Conservation (phyloP, 108 stramenopile species). For the Skeletonema marinoi region DNA sequence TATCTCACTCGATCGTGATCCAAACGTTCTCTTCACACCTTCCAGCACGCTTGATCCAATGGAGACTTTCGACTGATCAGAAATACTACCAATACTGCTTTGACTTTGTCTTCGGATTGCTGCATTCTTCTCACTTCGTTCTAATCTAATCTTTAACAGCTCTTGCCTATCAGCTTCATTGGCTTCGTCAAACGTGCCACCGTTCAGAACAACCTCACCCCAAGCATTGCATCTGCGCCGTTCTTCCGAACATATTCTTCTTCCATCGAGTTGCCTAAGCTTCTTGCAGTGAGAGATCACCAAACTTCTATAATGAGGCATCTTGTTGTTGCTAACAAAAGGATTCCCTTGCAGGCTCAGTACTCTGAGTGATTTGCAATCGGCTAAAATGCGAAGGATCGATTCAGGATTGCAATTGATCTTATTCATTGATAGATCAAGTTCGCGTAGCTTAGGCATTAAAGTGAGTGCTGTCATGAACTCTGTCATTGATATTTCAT, state of each 20-base stretch:
- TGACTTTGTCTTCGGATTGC: background rate
- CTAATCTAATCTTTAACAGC: slow-evolving; percentile 10
- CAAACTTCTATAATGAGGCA: slow-evolving; percentile 74
- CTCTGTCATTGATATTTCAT: slow-evolving; percentile 50
- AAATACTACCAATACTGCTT: background rate
- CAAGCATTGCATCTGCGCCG: slow-evolving; percentile 66
- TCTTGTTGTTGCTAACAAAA: slow-evolving; percentile 60
- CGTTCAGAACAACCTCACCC: slow-evolving; percentile 54
- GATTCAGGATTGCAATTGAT: slow-evolving; percentile 58
- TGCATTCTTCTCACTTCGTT: slow-evolving; percentile 13
- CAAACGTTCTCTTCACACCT: background rate
- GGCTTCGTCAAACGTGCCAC: slow-evolving; percentile 32
- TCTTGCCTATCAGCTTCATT: slow-evolving; percentile 32
- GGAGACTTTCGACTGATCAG: background rate
- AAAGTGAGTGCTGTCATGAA: slow-evolving; percentile 36
- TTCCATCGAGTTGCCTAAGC: slow-evolving; percentile 73
- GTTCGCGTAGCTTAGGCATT: slow-evolving; percentile 43
- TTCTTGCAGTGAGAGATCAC: slow-evolving; percentile 49
- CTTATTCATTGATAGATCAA: slow-evolving; percentile 79
- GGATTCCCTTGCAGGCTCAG: slow-evolving; percentile 78
- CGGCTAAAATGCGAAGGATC: slow-evolving; percentile 47
- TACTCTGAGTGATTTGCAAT: slow-evolving; percentile 60
- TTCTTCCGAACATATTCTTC: slow-evolving; percentile 78
- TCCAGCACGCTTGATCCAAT: background rate
- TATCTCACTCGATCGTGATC: background rate